Conservation (phyloP, 495 filamentous ascomycete species). For the Neurospora sp. region DNA sequence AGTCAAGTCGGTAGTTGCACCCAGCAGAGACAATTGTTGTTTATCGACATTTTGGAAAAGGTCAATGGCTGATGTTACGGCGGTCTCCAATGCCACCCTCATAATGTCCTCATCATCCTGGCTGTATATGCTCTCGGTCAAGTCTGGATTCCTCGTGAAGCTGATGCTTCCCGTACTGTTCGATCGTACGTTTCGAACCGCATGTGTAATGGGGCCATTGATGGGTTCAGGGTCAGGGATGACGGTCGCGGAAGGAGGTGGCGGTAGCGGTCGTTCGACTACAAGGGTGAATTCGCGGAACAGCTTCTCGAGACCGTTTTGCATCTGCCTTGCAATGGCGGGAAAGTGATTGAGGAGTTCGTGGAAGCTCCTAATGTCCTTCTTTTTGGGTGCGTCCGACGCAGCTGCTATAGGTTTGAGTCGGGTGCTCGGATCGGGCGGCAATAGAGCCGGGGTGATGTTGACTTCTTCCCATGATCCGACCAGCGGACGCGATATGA, state of each 20-base stretch:
- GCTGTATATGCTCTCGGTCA: slow-evolving; percentile 38
- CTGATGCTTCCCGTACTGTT: slow-evolving; percentile 28
- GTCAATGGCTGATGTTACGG: slow-evolving; percentile 88
- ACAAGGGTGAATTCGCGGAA: slow-evolving; percentile 83
- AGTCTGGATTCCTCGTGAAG: slow-evolving; percentile 13
- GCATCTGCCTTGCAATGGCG: slow-evolving; percentile 96
- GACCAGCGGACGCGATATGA: slow-evolving; percentile 84
- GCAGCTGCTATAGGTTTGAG: slow-evolving; percentile 21
- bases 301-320: slow-evolving; percentile 77
- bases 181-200: slow-evolving; percentile 39
- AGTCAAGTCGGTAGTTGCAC: slow-evolving; percentile 86
- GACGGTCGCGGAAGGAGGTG: slow-evolving; percentile 52
- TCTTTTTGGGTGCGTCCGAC: slow-evolving; percentile 53
- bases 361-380: slow-evolving; percentile 81
- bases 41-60: slow-evolving; percentile 93
- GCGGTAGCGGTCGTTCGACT: slow-evolving; percentile 74
- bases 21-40: slow-evolving; percentile 83
- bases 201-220: slow-evolving; percentile 39
- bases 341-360: slow-evolving; percentile 89
- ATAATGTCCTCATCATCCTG: slow-evolving; percentile 84
- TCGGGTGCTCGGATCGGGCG: slow-evolving; percentile 20
- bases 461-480: slow-evolving; percentile 70
- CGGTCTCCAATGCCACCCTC: slow-evolving; percentile 75
- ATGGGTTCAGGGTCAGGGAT: slow-evolving; percentile 40
- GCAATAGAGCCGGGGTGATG: slow-evolving; percentile 50